These are phyloP conservation scores for Solanum phureja DNA, from an alignment of 257 asterid species.

Conservation along the genomic window DNA sequence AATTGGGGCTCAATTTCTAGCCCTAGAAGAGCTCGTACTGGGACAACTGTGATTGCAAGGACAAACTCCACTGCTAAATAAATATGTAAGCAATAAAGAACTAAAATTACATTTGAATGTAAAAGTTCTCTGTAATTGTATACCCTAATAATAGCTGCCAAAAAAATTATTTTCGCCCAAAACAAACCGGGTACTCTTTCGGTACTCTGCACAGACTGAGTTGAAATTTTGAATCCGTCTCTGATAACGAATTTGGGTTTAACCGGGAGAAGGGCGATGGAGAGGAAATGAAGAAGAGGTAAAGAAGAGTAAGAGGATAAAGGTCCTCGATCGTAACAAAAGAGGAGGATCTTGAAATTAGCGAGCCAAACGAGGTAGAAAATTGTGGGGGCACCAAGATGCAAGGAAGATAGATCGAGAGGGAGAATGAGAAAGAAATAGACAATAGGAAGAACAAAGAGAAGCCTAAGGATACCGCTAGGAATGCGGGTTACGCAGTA, in stretches of 20 bases:
- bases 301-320: slow-evolving; percentile 13
- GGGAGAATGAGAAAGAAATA: slow-evolving; percentile 34
- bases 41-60: not conserved
- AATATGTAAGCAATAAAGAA: not conserved
- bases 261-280: slow-evolving; percentile 43
- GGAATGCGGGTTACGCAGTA: slow-evolving; percentile 29
- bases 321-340: slow-evolving; percentile 54
- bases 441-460: slow-evolving; percentile 40
- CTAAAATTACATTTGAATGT: not conserved
- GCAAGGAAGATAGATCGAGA: slow-evolving; percentile 18
- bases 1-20: slow-evolving; percentile 49
- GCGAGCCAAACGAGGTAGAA: slow-evolving; percentile 52
- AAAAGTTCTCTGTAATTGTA: not conserved
- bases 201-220: not conserved
- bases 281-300: slow-evolving; percentile 32
- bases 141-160: not conserved
- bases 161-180: not conserved
- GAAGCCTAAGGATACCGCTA: slow-evolving; percentile 29
- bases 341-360: slow-evolving; percentile 43
- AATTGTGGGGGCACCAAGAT: slow-evolving; percentile 23
- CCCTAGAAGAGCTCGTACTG: slow-evolving; percentile 12
- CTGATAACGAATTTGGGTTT: not conserved
- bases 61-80: not conserved
- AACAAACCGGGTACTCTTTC: not conserved
- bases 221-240: not conserved